These are phyloP conservation scores for Mitragyna speciosa DNA, from an alignment of 257 asterid genomes.

Conservation along the genomic window DNA sequence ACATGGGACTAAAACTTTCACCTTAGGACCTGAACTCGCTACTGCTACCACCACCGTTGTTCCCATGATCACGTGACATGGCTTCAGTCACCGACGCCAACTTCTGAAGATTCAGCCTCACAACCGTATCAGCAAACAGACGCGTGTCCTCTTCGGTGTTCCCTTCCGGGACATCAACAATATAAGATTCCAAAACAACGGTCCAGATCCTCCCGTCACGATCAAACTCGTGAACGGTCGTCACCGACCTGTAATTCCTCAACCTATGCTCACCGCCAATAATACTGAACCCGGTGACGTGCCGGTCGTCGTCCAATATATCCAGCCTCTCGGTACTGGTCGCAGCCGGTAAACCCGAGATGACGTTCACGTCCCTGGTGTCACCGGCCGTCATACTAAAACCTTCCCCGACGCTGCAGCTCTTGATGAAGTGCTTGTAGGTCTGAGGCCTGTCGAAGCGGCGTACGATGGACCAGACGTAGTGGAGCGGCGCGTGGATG, in stretches of 20 bases:
- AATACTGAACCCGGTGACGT: constrained; percentile 79
- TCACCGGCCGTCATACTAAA: constrained; percentile 52
- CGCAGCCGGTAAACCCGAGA: constrained; percentile 89
- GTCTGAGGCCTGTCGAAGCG: constrained; percentile 76
- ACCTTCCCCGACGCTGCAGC: constrained; percentile 58
- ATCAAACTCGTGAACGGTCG: constrained; percentile 59
- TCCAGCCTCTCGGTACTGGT: constrained; percentile 88
- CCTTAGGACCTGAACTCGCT: constrained; percentile 5
- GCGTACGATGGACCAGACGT: constrained; percentile 74
- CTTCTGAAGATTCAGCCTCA: constrained; percentile 74
- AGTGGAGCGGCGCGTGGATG: constrained; percentile 62
- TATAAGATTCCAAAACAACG: constrained; percentile 74
- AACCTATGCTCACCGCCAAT: constrained; percentile 87
- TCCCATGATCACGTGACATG: constrained; percentile 15
- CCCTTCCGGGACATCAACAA: constrained; percentile 88
- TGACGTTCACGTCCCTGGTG: constrained; percentile 68
- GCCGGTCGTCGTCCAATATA: constrained; percentile 66
- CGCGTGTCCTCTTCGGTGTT: constrained; percentile 91
- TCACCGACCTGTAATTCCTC: constrained; percentile 68
- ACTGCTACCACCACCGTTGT: background rate
- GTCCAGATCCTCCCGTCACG: constrained; percentile 44
- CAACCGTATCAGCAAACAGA: constrained; percentile 82
- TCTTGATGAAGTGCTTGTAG: constrained; percentile 93
- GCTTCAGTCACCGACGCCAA: constrained; percentile 64
- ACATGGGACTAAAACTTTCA: background rate